Conservation (phyloP, 495 filamentous ascomycete genomes). For the Hamigera avellanea region DNA sequence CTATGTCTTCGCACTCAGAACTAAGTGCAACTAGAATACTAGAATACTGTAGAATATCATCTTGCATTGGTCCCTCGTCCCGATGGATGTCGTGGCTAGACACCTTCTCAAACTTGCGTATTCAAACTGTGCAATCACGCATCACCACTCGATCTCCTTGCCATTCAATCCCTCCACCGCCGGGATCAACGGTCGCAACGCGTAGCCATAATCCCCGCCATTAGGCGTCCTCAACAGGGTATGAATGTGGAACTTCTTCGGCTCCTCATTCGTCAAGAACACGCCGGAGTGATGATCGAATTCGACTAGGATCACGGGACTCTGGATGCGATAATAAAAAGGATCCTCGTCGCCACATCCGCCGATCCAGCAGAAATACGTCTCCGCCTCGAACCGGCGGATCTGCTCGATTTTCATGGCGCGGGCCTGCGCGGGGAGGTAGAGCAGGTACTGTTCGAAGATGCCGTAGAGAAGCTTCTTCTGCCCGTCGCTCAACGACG, state of each 20-base stretch:
- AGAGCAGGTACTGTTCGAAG: constrained; percentile 48
- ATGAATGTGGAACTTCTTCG: constrained; percentile 68
- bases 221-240: constrained; percentile 61
- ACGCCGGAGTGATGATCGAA: constrained; percentile 76
- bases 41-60: no score
- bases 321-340: constrained; percentile 69
- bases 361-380: constrained; percentile 69
- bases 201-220: constrained; percentile 60
- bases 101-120: no score
- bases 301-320: constrained; percentile 58
- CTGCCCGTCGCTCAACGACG: constrained; percentile 31
- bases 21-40: no score
- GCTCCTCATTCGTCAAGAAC: constrained; percentile 59
- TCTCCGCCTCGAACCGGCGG: constrained; percentile 44
- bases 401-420: constrained; percentile 40
- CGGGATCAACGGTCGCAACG: constrained; percentile 31
- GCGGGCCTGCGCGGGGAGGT: constrained; percentile 44
- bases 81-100: not conserved
- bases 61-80: no score
- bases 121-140: no score
- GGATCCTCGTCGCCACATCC: constrained; percentile 51
- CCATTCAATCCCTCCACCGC: constrained; percentile 25
- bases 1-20: no score
- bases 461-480: constrained; percentile 43
- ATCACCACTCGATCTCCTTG: constrained; percentile 29